Percentiles rank a stretch among this genome's conserved stretches.
phyloP scores from a whole-genome alignment of 2,329 filamentous ascomycete genomes.

The Trichoderma semiorbis region DNA sequence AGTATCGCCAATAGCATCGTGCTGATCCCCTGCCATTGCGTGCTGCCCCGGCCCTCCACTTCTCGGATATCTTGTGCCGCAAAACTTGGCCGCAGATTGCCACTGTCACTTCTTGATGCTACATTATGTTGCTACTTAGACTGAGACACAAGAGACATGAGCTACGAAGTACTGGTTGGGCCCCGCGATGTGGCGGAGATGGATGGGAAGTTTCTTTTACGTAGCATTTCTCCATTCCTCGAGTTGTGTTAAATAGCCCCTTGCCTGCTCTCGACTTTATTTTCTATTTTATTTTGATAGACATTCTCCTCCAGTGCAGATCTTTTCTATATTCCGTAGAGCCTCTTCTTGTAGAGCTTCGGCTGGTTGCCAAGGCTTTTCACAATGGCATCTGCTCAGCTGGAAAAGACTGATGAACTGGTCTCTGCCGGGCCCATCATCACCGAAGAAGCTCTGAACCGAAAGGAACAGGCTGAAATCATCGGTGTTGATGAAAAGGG shows the following conservation, averaged over 20 bases:
- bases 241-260: background rate
- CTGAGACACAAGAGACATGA: background rate
- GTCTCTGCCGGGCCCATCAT: background rate
- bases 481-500: slow-evolving; percentile 19
- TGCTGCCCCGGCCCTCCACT: slow-evolving; percentile 11
- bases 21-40: slow-evolving; percentile 1
- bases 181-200: background rate
- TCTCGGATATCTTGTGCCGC: slow-evolving; percentile 7
- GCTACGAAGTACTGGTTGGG: background rate
- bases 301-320: background rate
- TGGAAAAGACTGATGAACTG: background rate
- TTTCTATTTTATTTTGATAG: background rate
- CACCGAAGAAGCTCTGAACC: background rate
- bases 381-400: slow-evolving; percentile 14
- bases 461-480: slow-evolving; percentile 11
- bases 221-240: background rate
- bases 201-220: background rate
- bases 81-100: background rate
- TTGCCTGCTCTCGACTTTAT: background rate
- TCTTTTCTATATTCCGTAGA: background rate
- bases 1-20: background rate
- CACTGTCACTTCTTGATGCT: background rate
- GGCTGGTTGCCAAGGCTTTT: background rate
- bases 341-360: background rate
- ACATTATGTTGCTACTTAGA: background rate